Base-by-base conservation (phyloP, 2,329 filamentous ascomycete species). In the Cadophora malorum region DNA sequence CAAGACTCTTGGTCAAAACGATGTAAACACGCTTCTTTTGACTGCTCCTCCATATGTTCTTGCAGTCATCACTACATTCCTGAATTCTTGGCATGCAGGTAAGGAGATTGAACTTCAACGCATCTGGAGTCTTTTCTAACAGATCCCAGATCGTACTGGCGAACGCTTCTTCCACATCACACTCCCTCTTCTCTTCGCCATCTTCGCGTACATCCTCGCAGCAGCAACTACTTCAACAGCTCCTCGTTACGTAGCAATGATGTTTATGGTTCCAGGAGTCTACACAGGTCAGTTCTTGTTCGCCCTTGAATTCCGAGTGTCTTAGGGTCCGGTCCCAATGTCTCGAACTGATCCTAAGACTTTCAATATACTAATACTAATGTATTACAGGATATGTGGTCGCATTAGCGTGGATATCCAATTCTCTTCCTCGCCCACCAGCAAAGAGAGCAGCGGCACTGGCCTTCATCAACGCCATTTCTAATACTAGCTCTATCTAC, bases 391-490 rank as follows among this genome's bases (percentile, higher is more conserved):
- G 35, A 38, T 38, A 38, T 14, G 35, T 38, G 3, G 35, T 38
- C 3, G 35, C 35, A 14, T 14, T 38, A 38, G 86, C 89, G 2
- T 96, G 92, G 92, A 93, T 94, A 71, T 88, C 86, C 58, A 92
- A 91, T 76, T 90, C 89, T 0, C 83, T 95, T 63, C 91, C 91
- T 0, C 86, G 91, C 5, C 92, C 92, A 3, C 90, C 91, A 0
- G 88, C 91, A 0, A 79, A 79, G 64, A 67, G 77, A 66, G 88
- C 89, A 2, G 87, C 90, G 0, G 91, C 90, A 0, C 78, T 95
- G 5, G 92, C 91, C 0, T 88, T 90, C 69, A 92, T 94, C 79
- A 95, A 95, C 75, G 89, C 89, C 1, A 83, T 92, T 10, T 87
- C 85, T 21, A 93, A 94, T 76, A 83, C 84, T 12, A 87, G 86